Conservation (phyloP, 805 yeast species). For the Torulaspora indica region DNA sequence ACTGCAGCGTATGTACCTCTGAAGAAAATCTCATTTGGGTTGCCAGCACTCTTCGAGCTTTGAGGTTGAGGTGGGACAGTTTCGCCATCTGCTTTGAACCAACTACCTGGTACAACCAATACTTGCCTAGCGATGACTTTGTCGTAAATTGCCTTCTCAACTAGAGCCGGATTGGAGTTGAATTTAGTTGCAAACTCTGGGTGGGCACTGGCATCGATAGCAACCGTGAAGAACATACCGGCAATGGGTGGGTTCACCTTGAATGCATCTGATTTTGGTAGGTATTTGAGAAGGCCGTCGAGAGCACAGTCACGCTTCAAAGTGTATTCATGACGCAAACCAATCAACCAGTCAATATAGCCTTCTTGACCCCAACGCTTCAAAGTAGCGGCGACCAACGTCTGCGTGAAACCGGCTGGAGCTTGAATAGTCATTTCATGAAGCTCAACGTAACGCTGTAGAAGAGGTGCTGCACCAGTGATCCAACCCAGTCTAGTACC, state of each 20-base stretch:
- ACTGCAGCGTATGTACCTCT: slow-evolving; percentile 90
- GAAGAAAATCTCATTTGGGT: slow-evolving; percentile 54
- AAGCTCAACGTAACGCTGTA: slow-evolving; percentile 63
- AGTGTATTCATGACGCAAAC: slow-evolving; percentile 78
- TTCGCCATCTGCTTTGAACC: slow-evolving; percentile 62
- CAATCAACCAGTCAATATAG: slow-evolving; percentile 83
- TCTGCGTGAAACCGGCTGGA: slow-evolving; percentile 75
- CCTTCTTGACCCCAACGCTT: slow-evolving; percentile 88
- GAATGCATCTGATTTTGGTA: slow-evolving; percentile 36
- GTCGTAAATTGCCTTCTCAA: slow-evolving; percentile 62
- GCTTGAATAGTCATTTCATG: slow-evolving; percentile 80
- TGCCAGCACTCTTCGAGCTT: slow-evolving; percentile 40
- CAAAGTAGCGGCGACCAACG: slow-evolving; percentile 64
- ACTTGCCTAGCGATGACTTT: slow-evolving; percentile 55
- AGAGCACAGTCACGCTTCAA: slow-evolving; percentile 82
- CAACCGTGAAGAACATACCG: slow-evolving; percentile 80
- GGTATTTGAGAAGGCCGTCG: slow-evolving; percentile 59
- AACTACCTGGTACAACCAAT: slow-evolving; percentile 76
- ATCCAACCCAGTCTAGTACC: slow-evolving; percentile 89
- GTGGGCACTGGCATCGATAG: slow-evolving; percentile 72
- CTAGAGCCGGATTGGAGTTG: slow-evolving; percentile 54
- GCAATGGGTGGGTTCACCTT: slow-evolving; percentile 62
- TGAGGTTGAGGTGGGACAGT: slow-evolving; percentile 55
- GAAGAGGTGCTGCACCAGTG: slow-evolving; percentile 58
- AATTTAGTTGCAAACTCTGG: slow-evolving; percentile 62